Evolutionary conservation across 257 asterid genomes (phyloP), one percentile per base, ranked within the genome.

Genomic region (Schizonepeta tenuifolia): DNA sequence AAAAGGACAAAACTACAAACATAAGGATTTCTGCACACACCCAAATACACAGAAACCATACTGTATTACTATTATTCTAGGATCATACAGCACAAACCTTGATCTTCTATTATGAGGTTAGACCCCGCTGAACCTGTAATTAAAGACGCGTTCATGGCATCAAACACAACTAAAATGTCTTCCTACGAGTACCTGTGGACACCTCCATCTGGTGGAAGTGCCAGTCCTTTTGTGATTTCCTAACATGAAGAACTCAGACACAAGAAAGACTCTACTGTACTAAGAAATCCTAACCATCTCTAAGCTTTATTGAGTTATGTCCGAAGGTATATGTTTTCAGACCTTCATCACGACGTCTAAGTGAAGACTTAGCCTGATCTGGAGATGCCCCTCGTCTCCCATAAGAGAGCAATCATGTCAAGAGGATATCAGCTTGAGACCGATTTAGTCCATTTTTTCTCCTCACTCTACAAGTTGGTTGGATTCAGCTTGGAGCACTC

Each of bases 91-190:
- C 68, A 58, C 69, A 61, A 38, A 47, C 69, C 77, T 68, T 24
- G 58, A 66, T 63, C 79, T 46, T 53, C 81, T 44, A 18, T 44
- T 28, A 66, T 4, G 71, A 72, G 61, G 58, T 74, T 71, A 55
- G 84, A 66, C 60, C 77, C 68, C 66, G 49, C 65, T n/a, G 24
- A 69, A 78, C 79, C 76, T 50, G 70, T 69, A 24, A 66, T 18
- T 38, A 24, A 60, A 40, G 10, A 69, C 24, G 61, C 55, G 74
- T 65, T 70, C 65, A 68, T 8, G 70, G 65, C 38, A 55, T 24
- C 63, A 75, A 53, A 75, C 65, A 24, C 12, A 57, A 18, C 54
- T 50, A 51, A 58, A 17, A 14, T 10, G 64, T 55, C 56, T 54
- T 57, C 79, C 57, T 40, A 57, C 7, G 69, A 58, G 46, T 55